phyloP scores from a whole-genome alignment of 169 alveolate species.

The Pseudocohnilembus persalinus region DNA sequence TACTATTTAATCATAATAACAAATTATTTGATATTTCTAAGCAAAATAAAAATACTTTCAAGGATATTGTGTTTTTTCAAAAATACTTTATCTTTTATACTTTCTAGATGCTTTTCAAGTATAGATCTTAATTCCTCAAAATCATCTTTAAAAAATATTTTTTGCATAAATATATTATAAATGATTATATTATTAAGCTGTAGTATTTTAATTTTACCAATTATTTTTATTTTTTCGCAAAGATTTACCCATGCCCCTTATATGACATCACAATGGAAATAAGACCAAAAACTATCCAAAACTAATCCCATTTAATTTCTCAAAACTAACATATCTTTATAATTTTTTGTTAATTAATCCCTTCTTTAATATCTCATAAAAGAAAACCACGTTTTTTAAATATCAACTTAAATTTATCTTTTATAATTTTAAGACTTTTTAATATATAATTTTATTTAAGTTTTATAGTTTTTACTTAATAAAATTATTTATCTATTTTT shows the following conservation, averaged over 20 bases:
- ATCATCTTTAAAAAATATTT: neutral
- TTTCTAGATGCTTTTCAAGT: neutral
- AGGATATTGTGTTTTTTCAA: neutral
- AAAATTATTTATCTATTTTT: neutral
- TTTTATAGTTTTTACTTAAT: neutral
- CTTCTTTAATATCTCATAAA: conserved; percentile 7
- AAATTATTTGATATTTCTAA: too few species aligned
- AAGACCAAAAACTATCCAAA: conserved; percentile 17
- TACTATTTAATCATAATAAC: neutral
- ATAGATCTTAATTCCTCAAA: neutral
- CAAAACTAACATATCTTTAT: neutral
- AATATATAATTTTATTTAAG: too few species aligned
- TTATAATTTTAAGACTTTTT: too few species aligned
- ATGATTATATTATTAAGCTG: neutral
- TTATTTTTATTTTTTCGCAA: too few species aligned
- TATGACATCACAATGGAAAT: conserved; percentile 10
- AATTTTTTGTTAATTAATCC: neutral
- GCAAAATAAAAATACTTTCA: neutral
- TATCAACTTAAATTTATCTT: conserved; percentile 4
- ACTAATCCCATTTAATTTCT: conserved; percentile 13
- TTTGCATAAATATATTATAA: too few species aligned
- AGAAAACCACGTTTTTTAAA: conserved; percentile 9
- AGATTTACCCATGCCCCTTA: neutral
- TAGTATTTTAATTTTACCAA: neutral
- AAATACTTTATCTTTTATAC: neutral